Conservation (phyloP, 805 yeast species). For the Candida cerambycidarum region DNA sequence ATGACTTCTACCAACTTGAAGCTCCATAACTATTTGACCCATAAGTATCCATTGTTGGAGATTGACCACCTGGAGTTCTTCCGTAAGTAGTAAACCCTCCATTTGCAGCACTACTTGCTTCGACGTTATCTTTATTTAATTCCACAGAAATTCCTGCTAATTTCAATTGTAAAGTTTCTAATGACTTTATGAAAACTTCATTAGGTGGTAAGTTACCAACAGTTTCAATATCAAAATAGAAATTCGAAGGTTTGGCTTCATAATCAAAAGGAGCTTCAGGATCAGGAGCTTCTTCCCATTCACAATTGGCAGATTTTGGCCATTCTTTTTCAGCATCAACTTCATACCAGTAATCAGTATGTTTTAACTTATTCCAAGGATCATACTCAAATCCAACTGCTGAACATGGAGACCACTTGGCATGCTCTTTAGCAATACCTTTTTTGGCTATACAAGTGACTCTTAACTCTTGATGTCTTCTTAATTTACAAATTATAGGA, state of each 20-base stretch:
- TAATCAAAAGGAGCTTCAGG: slow-evolving; percentile 86
- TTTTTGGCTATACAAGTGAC: slow-evolving; percentile 94
- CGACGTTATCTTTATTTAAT: slow-evolving; percentile 47
- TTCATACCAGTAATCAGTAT: slow-evolving; percentile 96
- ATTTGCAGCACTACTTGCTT: slow-evolving; percentile 34
- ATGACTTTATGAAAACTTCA: slow-evolving; percentile 83
- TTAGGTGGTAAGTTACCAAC: slow-evolving; percentile 87
- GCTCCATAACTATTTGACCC: slow-evolving; percentile 40
- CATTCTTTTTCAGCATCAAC: slow-evolving; percentile 85
- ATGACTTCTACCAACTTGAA: slow-evolving; percentile 35
- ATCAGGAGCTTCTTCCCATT: slow-evolving; percentile 94
- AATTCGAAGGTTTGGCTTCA: slow-evolving; percentile 75
- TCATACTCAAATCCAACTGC: slow-evolving; percentile 97
- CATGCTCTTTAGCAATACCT: slow-evolving; percentile 96
- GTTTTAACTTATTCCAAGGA: slow-evolving; percentile 97
- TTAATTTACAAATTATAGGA: slow-evolving; percentile 84
- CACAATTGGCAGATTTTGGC: slow-evolving; percentile 87
- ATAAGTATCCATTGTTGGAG: slow-evolving; percentile 18
- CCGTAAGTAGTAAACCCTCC: slow-evolving; percentile 53
- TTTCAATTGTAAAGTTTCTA: slow-evolving; percentile 82
- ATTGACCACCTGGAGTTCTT: slow-evolving; percentile 29
- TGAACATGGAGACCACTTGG: slow-evolving; percentile 97
- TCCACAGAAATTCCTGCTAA: slow-evolving; percentile 84
- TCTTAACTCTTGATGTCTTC: slow-evolving; percentile 88
- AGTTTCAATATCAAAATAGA: slow-evolving; percentile 88